Evolutionary conservation across 2,329 filamentous ascomycete genomes (phyloP).

Genomic region (Zopfia rhizophila): DNA sequence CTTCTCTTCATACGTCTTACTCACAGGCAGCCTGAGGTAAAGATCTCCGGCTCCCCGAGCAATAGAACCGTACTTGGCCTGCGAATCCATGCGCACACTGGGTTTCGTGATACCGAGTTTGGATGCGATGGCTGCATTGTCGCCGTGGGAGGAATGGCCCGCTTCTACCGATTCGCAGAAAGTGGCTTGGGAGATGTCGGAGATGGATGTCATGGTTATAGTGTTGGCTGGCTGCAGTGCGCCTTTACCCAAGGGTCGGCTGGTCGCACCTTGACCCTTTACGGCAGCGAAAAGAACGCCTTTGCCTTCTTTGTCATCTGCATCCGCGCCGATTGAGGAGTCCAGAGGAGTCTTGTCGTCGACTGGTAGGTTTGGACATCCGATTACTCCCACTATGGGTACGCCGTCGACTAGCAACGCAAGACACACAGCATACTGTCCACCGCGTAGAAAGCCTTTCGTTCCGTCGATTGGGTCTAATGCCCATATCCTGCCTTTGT

Average conservation of each 20-base stretch:
- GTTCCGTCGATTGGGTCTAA: constrained; percentile 98
- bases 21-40: constrained; percentile 88
- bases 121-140: constrained; percentile 84
- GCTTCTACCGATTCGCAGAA: constrained; percentile 98
- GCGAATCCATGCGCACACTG: constrained; percentile 96
- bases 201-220: constrained; percentile 83
- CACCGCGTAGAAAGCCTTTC: constrained; percentile 94
- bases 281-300: constrained; percentile 92
- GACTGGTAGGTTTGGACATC: constrained; percentile 93
- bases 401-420: constrained; percentile 92
- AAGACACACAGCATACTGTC: constrained; percentile 96
- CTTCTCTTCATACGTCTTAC: constrained; percentile 93
- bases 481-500: constrained; percentile 86
- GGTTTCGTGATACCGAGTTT: constrained; percentile 87
- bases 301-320: constrained; percentile 77
- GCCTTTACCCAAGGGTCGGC: constrained; percentile 73
- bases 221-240: constrained; percentile 65
- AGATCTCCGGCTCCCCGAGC: constrained; percentile 93
- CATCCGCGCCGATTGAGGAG: constrained; percentile 77
- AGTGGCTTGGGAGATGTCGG: constrained; percentile 79
- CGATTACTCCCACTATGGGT: constrained; percentile 92
- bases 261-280: constrained; percentile 80
- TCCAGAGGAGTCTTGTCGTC: constrained; percentile 79
- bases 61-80: constrained; percentile 97
- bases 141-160: constrained; percentile 87